Evolutionary conservation across 139 green algal genomes (phyloP).

Genomic region (Tetraselmis chui): DNA sequence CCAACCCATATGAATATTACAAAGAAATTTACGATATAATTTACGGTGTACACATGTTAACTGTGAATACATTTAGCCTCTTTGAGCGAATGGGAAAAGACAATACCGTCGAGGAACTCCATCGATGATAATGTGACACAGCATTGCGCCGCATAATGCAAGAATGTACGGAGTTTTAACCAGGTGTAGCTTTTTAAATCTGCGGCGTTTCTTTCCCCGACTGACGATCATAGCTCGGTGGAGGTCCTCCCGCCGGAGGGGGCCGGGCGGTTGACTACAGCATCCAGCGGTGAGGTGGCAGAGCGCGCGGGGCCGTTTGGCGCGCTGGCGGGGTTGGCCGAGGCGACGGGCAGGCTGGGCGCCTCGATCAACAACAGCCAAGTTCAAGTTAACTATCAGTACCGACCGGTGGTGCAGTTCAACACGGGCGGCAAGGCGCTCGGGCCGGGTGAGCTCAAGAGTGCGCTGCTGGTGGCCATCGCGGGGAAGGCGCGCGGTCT

Average conservation of each 20-base stretch:
- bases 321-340: neutral
- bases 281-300: neutral
- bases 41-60: too few species aligned
- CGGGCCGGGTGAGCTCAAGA: constrained; percentile 3
- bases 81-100: too few species aligned
- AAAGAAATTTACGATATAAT: too few species aligned
- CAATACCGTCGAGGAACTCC: too few species aligned
- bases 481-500: constrained; percentile 6
- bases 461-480: constrained; percentile 2
- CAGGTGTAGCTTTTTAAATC: too few species aligned
- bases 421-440: neutral
- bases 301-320: neutral
- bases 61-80: too few species aligned
- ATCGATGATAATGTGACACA: too few species aligned
- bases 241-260: neutral
- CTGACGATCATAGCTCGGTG: neutral
- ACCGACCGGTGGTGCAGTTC: neutral
- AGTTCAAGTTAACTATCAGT: constrained; percentile 16
- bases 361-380: neutral
- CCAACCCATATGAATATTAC: too few species aligned
- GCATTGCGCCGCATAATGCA: too few species aligned
- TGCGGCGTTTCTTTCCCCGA: too few species aligned
- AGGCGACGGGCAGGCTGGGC: neutral
- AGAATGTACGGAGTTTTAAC: too few species aligned
- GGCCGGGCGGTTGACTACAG: neutral